Conservation (phyloP, 768 basidiomycete genomes). For the Auriscalpium microsporum region DNA sequence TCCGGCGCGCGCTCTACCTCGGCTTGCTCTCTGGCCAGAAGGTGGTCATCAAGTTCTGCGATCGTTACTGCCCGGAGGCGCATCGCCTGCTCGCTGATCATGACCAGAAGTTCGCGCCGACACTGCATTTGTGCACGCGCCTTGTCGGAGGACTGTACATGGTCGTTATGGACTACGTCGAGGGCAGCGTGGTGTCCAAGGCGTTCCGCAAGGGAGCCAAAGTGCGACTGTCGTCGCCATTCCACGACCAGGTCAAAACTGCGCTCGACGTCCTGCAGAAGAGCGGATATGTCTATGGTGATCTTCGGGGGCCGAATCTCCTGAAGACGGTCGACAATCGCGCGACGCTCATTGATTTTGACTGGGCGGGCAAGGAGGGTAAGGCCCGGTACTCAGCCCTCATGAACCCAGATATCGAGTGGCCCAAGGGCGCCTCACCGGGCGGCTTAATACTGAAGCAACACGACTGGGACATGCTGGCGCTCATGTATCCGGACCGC, state of each 20-base stretch:
- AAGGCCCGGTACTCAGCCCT: conserved; percentile 13
- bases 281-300: conserved; percentile 28
- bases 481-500: too few relatives aligned
- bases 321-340: conserved; percentile 6
- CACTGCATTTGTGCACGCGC: conserved; percentile 2
- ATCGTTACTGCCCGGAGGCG: conserved; percentile 23
- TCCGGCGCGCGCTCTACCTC: neutral
- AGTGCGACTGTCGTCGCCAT: neutral
- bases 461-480: neutral
- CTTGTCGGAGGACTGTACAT: conserved; percentile 17
- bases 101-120: conserved; percentile 22
- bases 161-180: conserved; percentile 34
- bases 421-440: neutral
- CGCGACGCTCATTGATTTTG: conserved; percentile 28
- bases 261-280: conserved; percentile 22
- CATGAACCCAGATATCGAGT: neutral
- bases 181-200: conserved; percentile 6
- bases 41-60: conserved; percentile 32
- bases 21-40: neutral
- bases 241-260: conserved; percentile 15
- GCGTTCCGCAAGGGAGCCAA: neutral
- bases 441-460: neutral
- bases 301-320: conserved; percentile 28
- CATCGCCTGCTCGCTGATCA: conserved; percentile 25
- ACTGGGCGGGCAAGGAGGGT: conserved; percentile 27